Conservation (phyloP, 306 rosid species). For the Datisca glomerata region DNA sequence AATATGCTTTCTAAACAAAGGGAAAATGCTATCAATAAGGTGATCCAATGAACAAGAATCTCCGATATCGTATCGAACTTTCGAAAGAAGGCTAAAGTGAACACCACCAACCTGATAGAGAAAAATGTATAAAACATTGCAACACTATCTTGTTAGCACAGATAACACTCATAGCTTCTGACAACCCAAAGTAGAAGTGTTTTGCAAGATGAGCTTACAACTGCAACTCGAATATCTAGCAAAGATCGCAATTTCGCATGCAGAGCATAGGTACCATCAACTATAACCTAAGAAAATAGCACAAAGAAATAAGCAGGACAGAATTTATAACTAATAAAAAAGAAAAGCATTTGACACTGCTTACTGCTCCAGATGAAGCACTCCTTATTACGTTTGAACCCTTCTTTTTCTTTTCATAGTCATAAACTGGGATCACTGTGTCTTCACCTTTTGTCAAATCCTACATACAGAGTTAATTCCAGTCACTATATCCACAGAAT, state of each 20-base stretch:
- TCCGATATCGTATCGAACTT: conserved; percentile 93
- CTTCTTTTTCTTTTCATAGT: conserved; percentile 70
- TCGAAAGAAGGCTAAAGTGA: conserved; percentile 93
- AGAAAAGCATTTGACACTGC: conserved; percentile 19
- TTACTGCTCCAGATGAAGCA: conserved; percentile 85
- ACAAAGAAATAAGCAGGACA: conserved; percentile 8
- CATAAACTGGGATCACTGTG: conserved; percentile 64
- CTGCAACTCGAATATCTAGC: conserved; percentile 99
- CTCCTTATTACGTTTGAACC: conserved; percentile 69
- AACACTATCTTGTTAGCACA: conserved; percentile 11
- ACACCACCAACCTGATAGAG: conserved; percentile 92
- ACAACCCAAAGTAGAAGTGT: too few relatives aligned
- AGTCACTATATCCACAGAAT: conserved; percentile 14
- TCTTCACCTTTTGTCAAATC: conserved; percentile 85
- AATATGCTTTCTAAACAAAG: conserved; percentile 90
- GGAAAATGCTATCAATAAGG: conserved; percentile 98
- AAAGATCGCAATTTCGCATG: conserved; percentile 93
- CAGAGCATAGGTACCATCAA: conserved; percentile 94
- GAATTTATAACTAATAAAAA: conserved; percentile 1
- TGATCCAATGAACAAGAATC: conserved; percentile 94
- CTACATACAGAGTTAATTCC: conserved; percentile 30
- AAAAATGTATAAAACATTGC: conserved; percentile 13
- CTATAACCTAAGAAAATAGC: conserved; percentile 54
- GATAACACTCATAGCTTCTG: conserved; percentile 5
- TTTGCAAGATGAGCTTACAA: conserved; percentile 37